These are phyloP conservation scores for Coniochaeta prunicola DNA, from an alignment of 2,329 filamentous ascomycete species.

Conservation along the genomic window DNA sequence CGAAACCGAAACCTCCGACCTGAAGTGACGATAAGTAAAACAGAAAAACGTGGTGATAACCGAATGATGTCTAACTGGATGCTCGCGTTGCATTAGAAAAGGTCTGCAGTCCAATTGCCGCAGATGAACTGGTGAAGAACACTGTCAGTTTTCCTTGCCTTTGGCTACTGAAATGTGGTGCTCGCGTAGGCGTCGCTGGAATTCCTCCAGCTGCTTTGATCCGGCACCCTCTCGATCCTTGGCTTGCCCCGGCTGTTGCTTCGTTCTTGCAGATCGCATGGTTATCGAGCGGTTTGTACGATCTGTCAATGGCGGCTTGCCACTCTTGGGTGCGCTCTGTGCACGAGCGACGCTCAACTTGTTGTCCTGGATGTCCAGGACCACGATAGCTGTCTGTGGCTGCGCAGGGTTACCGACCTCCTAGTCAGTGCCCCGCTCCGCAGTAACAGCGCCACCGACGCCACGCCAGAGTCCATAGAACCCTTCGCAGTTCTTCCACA, in stretches of 20 bases:
- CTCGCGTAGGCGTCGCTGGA: not conserved
- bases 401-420: conserved; percentile 10
- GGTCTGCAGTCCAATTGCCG: not conserved
- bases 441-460: conserved; percentile 32
- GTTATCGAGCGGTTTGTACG: not conserved
- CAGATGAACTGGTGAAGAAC: not conserved
- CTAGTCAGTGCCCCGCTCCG: conserved; percentile 30
- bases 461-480: conserved; percentile 58
- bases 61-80: not conserved
- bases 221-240: not conserved
- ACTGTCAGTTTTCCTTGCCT: not conserved
- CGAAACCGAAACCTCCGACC: not conserved
- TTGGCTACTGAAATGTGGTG: not conserved
- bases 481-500: conserved; percentile 68
- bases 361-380: conserved; percentile 6
- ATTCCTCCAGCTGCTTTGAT: not conserved
- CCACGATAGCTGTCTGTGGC: conserved; percentile 5
- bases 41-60: not conserved
- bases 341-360: not conserved
- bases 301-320: not conserved
- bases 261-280: not conserved
- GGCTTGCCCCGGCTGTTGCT: not conserved
- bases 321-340: not conserved
- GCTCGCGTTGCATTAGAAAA: not conserved
- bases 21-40: not conserved